Percentiles rank a stretch among this genome's conserved stretches.
Evolutionary conservation across 352 stramenopile species (phyloP).

Genomic region (Globisporangium alternatum): DNA sequence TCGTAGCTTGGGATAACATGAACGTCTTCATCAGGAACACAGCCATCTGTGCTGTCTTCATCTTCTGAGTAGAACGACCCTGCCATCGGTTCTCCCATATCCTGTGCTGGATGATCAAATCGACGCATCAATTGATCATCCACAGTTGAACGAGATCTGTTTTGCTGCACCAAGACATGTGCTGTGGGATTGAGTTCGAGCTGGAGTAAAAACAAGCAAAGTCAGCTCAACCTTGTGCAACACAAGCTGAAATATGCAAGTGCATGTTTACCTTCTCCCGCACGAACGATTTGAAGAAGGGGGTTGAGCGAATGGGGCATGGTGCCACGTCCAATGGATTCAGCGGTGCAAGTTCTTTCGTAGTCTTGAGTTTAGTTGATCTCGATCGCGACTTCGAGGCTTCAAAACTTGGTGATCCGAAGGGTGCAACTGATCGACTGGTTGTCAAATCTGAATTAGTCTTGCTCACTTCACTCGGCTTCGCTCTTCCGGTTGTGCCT

Average conservation of each 20-base stretch:
- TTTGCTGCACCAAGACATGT: neutral
- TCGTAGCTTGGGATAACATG: constrained; percentile 14
- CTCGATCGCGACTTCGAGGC: neutral
- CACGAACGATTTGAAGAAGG: constrained; percentile 21
- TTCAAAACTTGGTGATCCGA: neutral
- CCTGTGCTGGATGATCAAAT: neutral
- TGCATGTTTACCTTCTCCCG: constrained; percentile 16
- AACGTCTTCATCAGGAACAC: constrained; percentile 10
- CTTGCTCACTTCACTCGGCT: neutral
- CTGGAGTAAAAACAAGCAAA: neutral
- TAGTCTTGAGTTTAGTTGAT: neutral
- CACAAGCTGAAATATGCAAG: neutral
- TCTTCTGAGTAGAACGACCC: constrained; percentile 4
- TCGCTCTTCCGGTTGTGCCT: neutral
- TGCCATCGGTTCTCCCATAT: no score
- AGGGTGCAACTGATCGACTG: neutral
- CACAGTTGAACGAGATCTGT: constrained; percentile 13
- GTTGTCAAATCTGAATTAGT: neutral
- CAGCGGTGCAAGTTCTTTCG: neutral
- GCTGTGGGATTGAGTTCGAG: neutral
- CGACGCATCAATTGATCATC: constrained; percentile 18
- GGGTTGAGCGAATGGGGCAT: constrained; percentile 9
- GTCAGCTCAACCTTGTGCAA: neutral
- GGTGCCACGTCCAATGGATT: neutral
- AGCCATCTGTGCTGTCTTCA: neutral